Base-by-base conservation (phyloP, 225 moss, liverwort and hornwort genomes). In the Pleurozium schreberi region DNA sequence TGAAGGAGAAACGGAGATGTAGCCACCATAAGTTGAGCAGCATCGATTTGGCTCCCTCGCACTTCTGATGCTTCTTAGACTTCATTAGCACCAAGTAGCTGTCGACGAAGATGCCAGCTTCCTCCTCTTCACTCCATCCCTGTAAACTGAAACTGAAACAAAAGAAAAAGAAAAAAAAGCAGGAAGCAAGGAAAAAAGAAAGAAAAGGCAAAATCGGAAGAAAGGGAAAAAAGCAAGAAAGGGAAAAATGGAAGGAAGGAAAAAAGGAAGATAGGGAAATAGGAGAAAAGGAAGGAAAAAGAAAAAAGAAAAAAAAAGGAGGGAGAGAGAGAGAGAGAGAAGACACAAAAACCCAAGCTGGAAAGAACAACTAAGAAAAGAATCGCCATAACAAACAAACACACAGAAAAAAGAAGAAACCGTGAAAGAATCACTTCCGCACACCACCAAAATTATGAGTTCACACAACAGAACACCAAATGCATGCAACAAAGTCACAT, bases 281-380 rank as follows among this genome's bases (percentile, higher is more conserved):
- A n/a, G n/a, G n/a, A n/a, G n/a, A n/a, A n/a, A n/a, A n/a, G n/a
- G 5, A 25, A 40, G 2, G 18, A 69, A 30, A 2, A 1, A 11
- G 3, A 16, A 11, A 20, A 0, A 18, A 7, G 1, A 10, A 6
- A 4, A 74, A 9, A 49, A 12, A 1, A 2, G n/a, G n/a, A n/a
- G n/a, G n/a, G n/a, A n/a, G n/a, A n/a, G n/a, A 8, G 4, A 45
- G 11, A 18, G 2, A 34, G 15, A 26, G 22, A 36, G 38, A 16
- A 25, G 20, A 8, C 0, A 21, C 50, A 4, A 20, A 49, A 50
- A 7, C 4, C 33, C 6, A 34, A 50, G 20, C 5, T 22, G 14
- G 13, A 23, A 53, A 52, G 23, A 53, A 77, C 14, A 9, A 52
- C 2, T 14, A 76, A 36, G 0, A 36, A 38, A 77, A n/a, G 55